phyloP scores from a whole-genome alignment of 2,329 filamentous ascomycete species.

The Botrytis deweyae region DNA sequence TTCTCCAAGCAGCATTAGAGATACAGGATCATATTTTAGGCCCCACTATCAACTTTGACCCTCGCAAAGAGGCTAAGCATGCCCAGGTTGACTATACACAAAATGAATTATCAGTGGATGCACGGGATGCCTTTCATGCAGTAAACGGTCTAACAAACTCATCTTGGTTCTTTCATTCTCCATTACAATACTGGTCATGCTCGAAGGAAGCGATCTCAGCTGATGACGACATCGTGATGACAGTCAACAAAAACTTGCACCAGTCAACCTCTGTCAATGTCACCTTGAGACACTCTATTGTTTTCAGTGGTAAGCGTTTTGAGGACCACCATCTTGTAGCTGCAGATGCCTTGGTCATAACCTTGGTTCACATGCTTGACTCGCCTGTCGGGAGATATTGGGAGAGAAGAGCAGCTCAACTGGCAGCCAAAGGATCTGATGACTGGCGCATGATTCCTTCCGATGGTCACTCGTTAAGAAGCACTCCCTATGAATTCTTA shows the following conservation, averaged over 20 bases:
- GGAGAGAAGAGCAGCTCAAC: conserved; percentile 56
- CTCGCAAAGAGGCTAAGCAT: conserved; percentile 41
- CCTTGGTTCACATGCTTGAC: conserved; percentile 66
- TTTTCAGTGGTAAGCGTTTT: conserved; percentile 79
- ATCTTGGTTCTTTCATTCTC: conserved; percentile 80
- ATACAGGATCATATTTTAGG: conserved; percentile 71
- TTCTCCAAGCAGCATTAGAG: conserved; percentile 65
- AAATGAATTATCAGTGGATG: conserved; percentile 37
- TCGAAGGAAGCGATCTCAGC: conserved; percentile 55
- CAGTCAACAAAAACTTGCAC: conserved; percentile 64
- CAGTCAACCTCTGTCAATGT: conserved; percentile 68
- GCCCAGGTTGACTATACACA: conserved; percentile 19
- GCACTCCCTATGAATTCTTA: conserved; percentile 73
- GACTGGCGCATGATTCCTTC: conserved; percentile 66
- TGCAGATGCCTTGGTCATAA: conserved; percentile 76
- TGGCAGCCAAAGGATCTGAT: conserved; percentile 50
- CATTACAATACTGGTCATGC: conserved; percentile 76
- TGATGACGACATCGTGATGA: conserved; percentile 64
- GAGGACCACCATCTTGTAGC: conserved; percentile 65
- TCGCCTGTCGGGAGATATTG: conserved; percentile 64
- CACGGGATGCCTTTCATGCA: conserved; percentile 57
- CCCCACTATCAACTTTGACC: conserved; percentile 55
- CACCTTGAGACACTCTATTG: conserved; percentile 73
- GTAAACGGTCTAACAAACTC: conserved; percentile 59
- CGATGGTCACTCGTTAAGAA: conserved; percentile 53